Percentiles rank a stretch among this genome's conserved stretches.
These are phyloP conservation scores for Cladophialophora exuberans DNA, from an alignment of 2,329 filamentous ascomycete species.

Conservation along the genomic window DNA sequence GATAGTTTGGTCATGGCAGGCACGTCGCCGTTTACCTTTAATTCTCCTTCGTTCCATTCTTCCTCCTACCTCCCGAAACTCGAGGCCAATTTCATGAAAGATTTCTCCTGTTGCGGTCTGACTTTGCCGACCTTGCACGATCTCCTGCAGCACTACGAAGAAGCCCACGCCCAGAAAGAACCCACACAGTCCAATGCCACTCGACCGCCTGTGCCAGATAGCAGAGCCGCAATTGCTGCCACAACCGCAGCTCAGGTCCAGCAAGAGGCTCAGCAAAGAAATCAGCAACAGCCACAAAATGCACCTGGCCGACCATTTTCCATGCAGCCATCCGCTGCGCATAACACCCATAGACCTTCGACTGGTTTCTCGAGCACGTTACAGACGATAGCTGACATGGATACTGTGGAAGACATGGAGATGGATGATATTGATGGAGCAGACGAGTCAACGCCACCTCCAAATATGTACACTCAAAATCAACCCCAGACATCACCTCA, in stretches of 20 bases:
- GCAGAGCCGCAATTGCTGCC: constrained; percentile 52
- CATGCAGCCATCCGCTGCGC: constrained; percentile 26
- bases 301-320: constrained; percentile 34
- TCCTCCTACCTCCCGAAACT: constrained; percentile 95
- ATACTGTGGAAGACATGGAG: constrained; percentile 79
- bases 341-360: constrained; percentile 30
- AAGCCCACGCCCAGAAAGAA: constrained; percentile 78
- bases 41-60: constrained; percentile 85
- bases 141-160: constrained; percentile 93
- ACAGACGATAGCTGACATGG: constrained; percentile 41
- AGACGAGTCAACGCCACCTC: constrained; percentile 40
- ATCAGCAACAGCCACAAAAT: constrained; percentile 36
- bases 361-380: constrained; percentile 33
- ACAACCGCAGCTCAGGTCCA: constrained; percentile 50
- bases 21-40: constrained; percentile 87
- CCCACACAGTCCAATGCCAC: constrained; percentile 54
- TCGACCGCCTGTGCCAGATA: constrained; percentile 50
- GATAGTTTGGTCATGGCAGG: constrained; percentile 90
- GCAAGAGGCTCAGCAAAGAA: constrained; percentile 53
- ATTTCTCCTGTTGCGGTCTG: constrained; percentile 92
- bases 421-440: constrained; percentile 74
- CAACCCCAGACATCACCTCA: constrained; percentile 72
- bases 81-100: constrained; percentile 96
- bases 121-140: constrained; percentile 91
- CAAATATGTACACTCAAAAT: constrained; percentile 53